Base-by-base conservation (phyloP, 345 rosid species). In the Populus davidiana region DNA sequence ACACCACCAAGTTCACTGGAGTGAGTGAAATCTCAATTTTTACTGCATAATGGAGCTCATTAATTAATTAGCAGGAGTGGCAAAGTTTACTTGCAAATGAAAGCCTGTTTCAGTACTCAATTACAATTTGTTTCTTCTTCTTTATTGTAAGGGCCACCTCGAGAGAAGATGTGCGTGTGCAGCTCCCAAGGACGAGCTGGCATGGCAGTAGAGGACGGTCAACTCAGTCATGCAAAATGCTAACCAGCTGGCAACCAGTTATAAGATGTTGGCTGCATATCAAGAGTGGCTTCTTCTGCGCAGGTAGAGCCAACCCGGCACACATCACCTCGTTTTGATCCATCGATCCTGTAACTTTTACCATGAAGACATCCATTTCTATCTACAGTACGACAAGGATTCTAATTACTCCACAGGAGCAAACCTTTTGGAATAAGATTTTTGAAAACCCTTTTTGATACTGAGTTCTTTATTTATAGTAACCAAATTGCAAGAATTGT, bases 221-320 rank as follows among this genome's bases (percentile, higher is more conserved):
- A 43, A 69, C 72, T 69, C 33, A 61, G 38, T 65, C 39, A 2
- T 6, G 41, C n/a, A 27, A 10, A 54, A 50, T 72, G 65, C 66
- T 31, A 72, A 72, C 65, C 75, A 72, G 75, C 75, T 72, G 75
- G 54, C 65, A 2, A 23, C 4, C 41, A 71, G 3, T 27, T 44
- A 2, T 3, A 33, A 44, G 47, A n/a, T 70, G n/a, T 25, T 21
- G 49, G 29, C 4, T 6, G 20, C 38, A 20, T 67, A 8, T 35
- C 21, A 20, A 33, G 27, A 31, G 39, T 0, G 74, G 74, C 74
- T 50, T 27, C 74, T 50, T 47, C 62, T 29, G 61, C 73, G 61
- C 73, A 14, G 25, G 63, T 1, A 56, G 27, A 56, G 14, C 27
- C 63, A 59, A 9, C 27, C 9, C 29, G 25, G 27, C 63, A n/a